Percentiles rank a stretch among this genome's conserved stretches.
These are phyloP conservation scores for Mucor circinelloides DNA, from an alignment of 371 early-diverging fungal species.

Conservation along the genomic window DNA sequence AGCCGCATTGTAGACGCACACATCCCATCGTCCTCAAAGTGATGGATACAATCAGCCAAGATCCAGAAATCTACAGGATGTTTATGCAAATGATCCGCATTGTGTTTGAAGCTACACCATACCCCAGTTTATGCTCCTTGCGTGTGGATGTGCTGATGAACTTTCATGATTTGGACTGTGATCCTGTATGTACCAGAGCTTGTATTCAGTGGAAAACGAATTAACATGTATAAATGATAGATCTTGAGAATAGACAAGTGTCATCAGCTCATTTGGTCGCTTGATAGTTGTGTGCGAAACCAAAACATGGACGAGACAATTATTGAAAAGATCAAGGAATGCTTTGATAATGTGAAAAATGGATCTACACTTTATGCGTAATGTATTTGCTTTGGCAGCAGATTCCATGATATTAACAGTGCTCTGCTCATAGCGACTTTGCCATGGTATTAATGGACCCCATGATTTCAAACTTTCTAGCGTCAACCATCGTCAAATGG, in stretches of 20 bases:
- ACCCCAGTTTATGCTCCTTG: conserved; percentile 62
- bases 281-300: conserved; percentile 69
- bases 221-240: neutral
- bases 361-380: conserved; percentile 67
- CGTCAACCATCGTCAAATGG: conserved; percentile 41
- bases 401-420: neutral
- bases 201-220: neutral
- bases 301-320: conserved; percentile 69
- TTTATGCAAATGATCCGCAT: conserved; percentile 60
- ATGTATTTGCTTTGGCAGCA: neutral
- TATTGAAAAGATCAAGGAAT: conserved; percentile 64
- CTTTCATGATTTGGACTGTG: conserved; percentile 62
- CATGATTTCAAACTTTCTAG: conserved; percentile 56
- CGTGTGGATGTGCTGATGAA: conserved; percentile 74
- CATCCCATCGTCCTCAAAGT: conserved; percentile 57
- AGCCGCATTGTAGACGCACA: conserved; percentile 43
- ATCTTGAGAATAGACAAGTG: conserved; percentile 54
- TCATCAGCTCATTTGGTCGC: conserved; percentile 65
- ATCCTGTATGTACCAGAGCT: conserved; percentile 48
- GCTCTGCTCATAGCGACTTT: conserved; percentile 47
- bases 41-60: conserved; percentile 56
- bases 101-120: conserved; percentile 59
- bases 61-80: conserved; percentile 61
- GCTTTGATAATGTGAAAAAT: conserved; percentile 61
- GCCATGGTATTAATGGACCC: conserved; percentile 68